Evolutionary conservation across 225 moss, liverwort and hornwort genomes (phyloP).

Genomic region (Marchantia polymorpha): DNA sequence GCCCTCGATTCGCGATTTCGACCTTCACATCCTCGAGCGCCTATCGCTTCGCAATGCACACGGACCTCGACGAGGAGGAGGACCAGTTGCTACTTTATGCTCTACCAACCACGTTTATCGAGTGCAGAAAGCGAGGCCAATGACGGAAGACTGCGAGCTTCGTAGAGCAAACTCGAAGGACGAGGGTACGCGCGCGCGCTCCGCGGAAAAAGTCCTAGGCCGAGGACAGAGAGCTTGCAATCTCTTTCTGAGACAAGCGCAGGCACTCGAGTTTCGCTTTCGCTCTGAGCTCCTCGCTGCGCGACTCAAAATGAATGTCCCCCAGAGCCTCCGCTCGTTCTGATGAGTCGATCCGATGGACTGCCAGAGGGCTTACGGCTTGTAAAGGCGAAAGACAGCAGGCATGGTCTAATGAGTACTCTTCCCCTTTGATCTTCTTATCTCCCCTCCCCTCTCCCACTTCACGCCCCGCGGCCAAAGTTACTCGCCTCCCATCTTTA

Average conservation of each 20-base stretch:
- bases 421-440: slow-evolving; percentile 18
- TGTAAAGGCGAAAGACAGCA: not conserved
- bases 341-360: not conserved
- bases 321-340: not conserved
- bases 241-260: not conserved
- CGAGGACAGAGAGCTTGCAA: not conserved
- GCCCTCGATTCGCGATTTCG: not conserved
- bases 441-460: slow-evolving; percentile 4
- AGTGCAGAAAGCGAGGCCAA: not conserved
- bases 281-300: not conserved
- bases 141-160: not conserved
- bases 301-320: not conserved
- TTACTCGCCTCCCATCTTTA: slow-evolving; percentile 9
- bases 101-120: too few species aligned
- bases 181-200: not conserved
- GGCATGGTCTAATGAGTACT: slow-evolving; percentile 6
- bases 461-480: not conserved
- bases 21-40: not conserved
- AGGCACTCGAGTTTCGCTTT: too few species aligned
- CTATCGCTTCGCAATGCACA: not conserved
- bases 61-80: not conserved
- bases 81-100: not conserved
- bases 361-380: slow-evolving; percentile 2
- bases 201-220: not conserved
- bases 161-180: not conserved